Evolutionary conservation across 345 rosid genomes (phyloP).

Genomic region (Erucastrum elatum): DNA sequence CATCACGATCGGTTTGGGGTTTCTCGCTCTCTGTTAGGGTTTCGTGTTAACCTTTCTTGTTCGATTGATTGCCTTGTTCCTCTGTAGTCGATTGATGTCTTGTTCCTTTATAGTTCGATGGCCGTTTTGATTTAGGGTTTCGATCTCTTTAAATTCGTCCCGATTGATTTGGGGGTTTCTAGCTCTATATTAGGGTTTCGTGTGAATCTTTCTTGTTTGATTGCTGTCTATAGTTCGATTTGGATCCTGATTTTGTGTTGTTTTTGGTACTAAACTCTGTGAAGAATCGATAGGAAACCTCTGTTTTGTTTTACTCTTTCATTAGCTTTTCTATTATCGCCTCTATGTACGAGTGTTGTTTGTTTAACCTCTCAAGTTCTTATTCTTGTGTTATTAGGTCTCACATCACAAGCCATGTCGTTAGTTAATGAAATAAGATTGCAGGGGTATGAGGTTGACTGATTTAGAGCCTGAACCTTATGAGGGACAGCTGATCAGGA

Average conservation of each 20-base stretch:
- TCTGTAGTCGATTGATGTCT: no score
- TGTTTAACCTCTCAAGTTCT: background rate
- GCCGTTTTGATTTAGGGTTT: background rate
- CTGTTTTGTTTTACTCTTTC: background rate
- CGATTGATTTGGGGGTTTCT: background rate
- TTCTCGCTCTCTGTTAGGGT: background rate
- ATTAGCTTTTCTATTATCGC: no score
- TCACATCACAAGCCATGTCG: background rate
- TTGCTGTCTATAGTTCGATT: no score
- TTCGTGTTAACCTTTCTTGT: no score
- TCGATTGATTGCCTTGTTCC: no score
- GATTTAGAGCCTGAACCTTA: constrained; percentile 90
- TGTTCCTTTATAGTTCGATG: background rate
- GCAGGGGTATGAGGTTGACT: constrained; percentile 74
- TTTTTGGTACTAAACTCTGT: background rate
- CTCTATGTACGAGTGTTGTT: no score
- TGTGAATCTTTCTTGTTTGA: background rate
- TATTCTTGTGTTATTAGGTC: background rate
- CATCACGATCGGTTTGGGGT: no score
- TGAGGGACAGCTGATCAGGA: constrained; percentile 33
- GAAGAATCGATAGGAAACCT: background rate
- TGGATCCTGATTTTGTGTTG: background rate
- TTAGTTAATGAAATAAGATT: constrained; percentile 14
- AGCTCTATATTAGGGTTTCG: background rate
- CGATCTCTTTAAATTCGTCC: background rate